These are phyloP conservation scores for Phytophthora syringae DNA, from an alignment of 352 stramenopile species.

Conservation along the genomic window DNA sequence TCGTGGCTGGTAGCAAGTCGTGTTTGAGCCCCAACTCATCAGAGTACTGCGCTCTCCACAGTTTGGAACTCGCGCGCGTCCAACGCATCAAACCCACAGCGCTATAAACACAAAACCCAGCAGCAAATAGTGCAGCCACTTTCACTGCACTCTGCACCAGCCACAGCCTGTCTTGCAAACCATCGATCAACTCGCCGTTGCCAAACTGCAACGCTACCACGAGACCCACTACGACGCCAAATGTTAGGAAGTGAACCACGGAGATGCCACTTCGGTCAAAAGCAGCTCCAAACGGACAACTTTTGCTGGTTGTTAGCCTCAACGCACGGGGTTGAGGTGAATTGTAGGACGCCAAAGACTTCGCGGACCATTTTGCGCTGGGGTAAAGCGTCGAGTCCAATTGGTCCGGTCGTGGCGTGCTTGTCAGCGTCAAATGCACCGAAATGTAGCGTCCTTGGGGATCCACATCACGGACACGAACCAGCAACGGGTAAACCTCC, in stretches of 20 bases:
- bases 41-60: neutral
- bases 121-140: slow-evolving; percentile 11
- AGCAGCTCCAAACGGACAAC: slow-evolving; percentile 7
- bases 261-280: neutral
- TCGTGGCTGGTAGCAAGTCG: slow-evolving; percentile 4
- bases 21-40: slow-evolving; percentile 13
- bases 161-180: slow-evolving; percentile 21
- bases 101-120: slow-evolving; percentile 8
- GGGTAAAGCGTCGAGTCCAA: slow-evolving; percentile 21
- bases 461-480: slow-evolving; percentile 34
- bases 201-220: slow-evolving; percentile 17
- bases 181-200: slow-evolving; percentile 15
- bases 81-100: slow-evolving; percentile 1
- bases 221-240: slow-evolving; percentile 18
- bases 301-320: neutral
- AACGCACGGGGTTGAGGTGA: neutral
- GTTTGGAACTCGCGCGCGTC: neutral
- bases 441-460: slow-evolving; percentile 25
- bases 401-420: slow-evolving; percentile 9
- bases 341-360: neutral
- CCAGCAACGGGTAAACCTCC: slow-evolving; percentile 44
- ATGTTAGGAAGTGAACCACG: slow-evolving; percentile 19
- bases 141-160: slow-evolving; percentile 17
- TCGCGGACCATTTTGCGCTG: slow-evolving; percentile 2
- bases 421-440: slow-evolving; percentile 37